phyloP scores from a whole-genome alignment of 257 asterid species.

The Solanum gandarillasii region DNA sequence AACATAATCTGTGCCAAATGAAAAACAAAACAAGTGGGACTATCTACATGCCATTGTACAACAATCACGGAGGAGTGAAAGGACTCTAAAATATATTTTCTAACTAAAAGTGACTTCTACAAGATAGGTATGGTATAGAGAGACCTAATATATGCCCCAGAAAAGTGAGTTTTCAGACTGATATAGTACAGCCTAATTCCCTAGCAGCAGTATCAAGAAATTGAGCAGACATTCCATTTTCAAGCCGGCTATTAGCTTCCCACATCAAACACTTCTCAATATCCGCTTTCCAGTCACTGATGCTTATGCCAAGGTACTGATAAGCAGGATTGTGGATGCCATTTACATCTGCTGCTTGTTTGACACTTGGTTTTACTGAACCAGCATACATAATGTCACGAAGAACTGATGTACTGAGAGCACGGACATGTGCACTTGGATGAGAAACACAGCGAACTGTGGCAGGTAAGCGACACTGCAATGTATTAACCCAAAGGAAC shows the following conservation, averaged over 20 bases:
- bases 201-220: constrained; percentile 72
- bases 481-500: not conserved
- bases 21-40: not conserved
- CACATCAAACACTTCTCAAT: constrained; percentile 74
- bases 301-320: constrained; percentile 35
- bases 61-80: not conserved
- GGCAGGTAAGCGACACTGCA: constrained; percentile 93
- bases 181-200: constrained; percentile 72
- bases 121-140: constrained; percentile 67
- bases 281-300: constrained; percentile 61
- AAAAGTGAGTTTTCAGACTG: constrained; percentile 25
- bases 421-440: constrained; percentile 96
- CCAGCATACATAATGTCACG: constrained; percentile 68
- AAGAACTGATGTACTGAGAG: constrained; percentile 90
- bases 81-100: not conserved
- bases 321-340: constrained; percentile 30
- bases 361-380: constrained; percentile 28
- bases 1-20: not conserved
- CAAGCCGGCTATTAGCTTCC: constrained; percentile 84
- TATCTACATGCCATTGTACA: not conserved
- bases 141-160: not conserved
- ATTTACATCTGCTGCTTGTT: constrained; percentile 19
- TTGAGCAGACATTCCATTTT: constrained; percentile 63
- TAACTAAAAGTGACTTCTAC: constrained; percentile 58
- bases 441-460: constrained; percentile 91